These are phyloP conservation scores for Neonectria neomacrospora DNA, from an alignment of 2,329 filamentous ascomycete genomes.

Conservation along the genomic window DNA sequence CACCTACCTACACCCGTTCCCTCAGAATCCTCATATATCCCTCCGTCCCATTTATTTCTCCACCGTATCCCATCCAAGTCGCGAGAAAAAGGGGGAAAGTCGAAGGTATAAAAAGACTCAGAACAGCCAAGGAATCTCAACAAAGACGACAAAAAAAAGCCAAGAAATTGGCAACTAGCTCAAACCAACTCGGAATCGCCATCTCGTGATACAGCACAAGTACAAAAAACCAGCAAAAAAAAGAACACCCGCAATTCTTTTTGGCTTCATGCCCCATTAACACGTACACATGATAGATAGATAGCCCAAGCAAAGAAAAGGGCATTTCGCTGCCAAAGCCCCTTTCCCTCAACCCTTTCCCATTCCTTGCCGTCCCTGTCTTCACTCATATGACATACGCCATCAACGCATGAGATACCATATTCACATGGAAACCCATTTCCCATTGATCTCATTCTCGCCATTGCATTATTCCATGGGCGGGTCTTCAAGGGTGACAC, in stretches of 20 bases:
- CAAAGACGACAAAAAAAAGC: slow-evolving; percentile 9
- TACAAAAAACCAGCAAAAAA: slow-evolving; percentile 37
- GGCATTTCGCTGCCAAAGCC: neutral
- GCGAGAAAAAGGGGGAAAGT: slow-evolving; percentile 1
- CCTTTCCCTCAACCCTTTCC: neutral
- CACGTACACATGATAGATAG: slow-evolving; percentile 43
- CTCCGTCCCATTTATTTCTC: slow-evolving; percentile 14
- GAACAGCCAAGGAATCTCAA: slow-evolving; percentile 15
- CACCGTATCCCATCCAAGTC: slow-evolving; percentile 11
- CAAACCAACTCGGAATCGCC: slow-evolving; percentile 41
- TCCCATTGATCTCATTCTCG: slow-evolving; percentile 16
- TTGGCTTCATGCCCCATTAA: slow-evolving; percentile 47
- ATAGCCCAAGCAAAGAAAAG: slow-evolving; percentile 22
- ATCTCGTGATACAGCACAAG: slow-evolving; percentile 44
- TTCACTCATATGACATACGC: neutral
- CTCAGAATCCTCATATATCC: neutral
- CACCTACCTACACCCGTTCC: slow-evolving; percentile 15
- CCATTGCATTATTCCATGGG: slow-evolving; percentile 58
- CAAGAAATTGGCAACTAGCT: slow-evolving; percentile 31
- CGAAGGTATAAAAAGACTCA: slow-evolving; percentile 9
- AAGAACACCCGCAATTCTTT: slow-evolving; percentile 39
- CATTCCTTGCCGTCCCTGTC: slow-evolving; percentile 2
- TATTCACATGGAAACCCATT: slow-evolving; percentile 25
- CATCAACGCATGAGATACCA: slow-evolving; percentile 12
- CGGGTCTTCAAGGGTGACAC: slow-evolving; percentile 63